Conservation (phyloP, 257 asterid species). For the Voacanga thouarsii region DNA sequence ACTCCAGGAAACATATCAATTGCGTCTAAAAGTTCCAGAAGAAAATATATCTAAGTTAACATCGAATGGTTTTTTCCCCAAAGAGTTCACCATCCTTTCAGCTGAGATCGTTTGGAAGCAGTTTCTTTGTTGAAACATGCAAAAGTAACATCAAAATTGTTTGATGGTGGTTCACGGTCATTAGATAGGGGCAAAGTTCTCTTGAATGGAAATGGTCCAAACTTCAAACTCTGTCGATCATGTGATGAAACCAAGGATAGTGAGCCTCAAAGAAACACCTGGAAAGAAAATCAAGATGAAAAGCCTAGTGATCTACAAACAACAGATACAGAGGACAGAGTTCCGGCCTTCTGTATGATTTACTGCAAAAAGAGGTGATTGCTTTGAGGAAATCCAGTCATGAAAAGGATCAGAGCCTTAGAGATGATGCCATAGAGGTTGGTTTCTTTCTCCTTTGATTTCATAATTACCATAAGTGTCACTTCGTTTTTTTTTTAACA, state of each 20-base stretch:
- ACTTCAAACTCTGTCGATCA: constrained; percentile 83
- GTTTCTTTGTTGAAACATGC: constrained; percentile 91
- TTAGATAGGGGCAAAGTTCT: constrained; percentile 74
- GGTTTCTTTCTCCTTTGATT: constrained; percentile 20
- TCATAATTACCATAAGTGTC: not conserved
- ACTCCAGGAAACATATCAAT: constrained; percentile 77
- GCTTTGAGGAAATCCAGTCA: constrained; percentile 82
- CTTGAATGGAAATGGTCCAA: constrained; percentile 82
- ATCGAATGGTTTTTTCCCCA: constrained; percentile 79
- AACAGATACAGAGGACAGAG: constrained; percentile 68
- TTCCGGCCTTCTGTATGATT: constrained; percentile 80
- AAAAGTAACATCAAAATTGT: constrained; percentile 94
- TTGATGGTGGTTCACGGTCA: constrained; percentile 96
- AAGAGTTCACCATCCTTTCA: constrained; percentile 93
- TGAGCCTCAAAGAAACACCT: constrained; percentile 48
- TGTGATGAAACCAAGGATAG: constrained; percentile 81
- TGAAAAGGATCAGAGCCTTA: constrained; percentile 96
- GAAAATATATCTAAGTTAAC: constrained; percentile 76
- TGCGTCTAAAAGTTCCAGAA: constrained; percentile 78
- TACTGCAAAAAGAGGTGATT: constrained; percentile 87
- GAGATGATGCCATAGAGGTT: constrained; percentile 98
- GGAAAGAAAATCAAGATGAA: constrained; percentile 69
- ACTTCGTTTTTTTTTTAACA: too few species aligned
- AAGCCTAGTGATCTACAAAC: constrained; percentile 52
- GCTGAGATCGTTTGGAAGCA: constrained; percentile 81